Base-by-base conservation (phyloP, 805 yeast genomes). In the Wickerhamomyces chaumierensis region DNA sequence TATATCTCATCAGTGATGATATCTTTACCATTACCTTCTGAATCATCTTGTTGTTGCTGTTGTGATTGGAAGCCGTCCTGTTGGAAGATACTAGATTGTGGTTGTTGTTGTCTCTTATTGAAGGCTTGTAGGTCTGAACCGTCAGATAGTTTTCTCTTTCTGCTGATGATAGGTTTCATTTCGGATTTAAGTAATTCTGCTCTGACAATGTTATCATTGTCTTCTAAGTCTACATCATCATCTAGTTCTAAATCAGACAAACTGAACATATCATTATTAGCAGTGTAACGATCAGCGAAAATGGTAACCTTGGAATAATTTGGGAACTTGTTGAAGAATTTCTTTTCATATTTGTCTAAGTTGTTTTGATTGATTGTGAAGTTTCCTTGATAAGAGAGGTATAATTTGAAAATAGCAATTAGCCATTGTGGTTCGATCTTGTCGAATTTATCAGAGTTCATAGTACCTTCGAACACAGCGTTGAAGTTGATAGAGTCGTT, bases 381-480 rank as follows among this genome's bases (percentile, higher is more conserved):
- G 39, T 69, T 70, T 2, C 81, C 66, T 45, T 88, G 94, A 53
- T 78, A 80, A 36, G 69, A 63, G 36, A 83, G 69, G 59, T 81
- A 83, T 34, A 68, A 62, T 39, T 72, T 72, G 48, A 69, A 76
- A 31, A 81, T 61, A 31, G 60, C 61, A 38, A 68, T 62, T 44
- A 75, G 50, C 38, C 65, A 62, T 6, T 53, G 56, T 4, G 50
- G 34, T 18, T 52, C 48, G 20, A 57, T 38, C 31, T 52, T 56
- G 18, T 45, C 47, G 25, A 39, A 48, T 38, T 47, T 48, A 5
- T 25, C 29, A 13, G 29, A 25, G 9, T 79, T 73, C 9, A 81
- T 66, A 0, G 87, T 76, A 3, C 81, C 70, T 57, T 92, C 97
- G 55, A 90, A 81, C 29, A 86, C 66, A 8, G 86, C 83, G 48